Evolutionary conservation across 805 yeast species (phyloP), one percentile per base, ranked within the genome.

Genomic region (Cyberlindnera lachancei): DNA sequence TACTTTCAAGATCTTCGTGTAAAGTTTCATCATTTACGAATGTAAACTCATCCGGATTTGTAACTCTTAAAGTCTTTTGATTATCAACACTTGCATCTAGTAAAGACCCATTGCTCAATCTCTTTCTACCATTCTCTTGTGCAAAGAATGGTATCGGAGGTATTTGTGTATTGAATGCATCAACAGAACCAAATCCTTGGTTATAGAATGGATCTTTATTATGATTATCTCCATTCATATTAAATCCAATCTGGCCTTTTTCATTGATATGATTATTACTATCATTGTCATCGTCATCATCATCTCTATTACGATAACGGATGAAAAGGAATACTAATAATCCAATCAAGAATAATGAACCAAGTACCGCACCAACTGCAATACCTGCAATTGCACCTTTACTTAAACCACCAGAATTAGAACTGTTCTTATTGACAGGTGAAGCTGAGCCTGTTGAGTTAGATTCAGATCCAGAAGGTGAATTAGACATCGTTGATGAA

Each of bases 361-460:
- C 79, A 15, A 52, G 59, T 9, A 73, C 56, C 6, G 61, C 63
- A 18, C 79, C 80, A 24, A 71, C 59, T n/a, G 71, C 79, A 18
- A 74, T 68, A 28, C 80, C 80, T 8, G 76, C 79, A 34, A 73
- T 72, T 15, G 77, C 76, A 13, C 80, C 80, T 21, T 48, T 56
- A 28, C 39, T 42, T 29, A 40, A 22, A 3, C 32, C 35, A 14
- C 31, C 32, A 14, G 42, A 30, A 4, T 18, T 22, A 12, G 26
- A 21, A 7, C 12, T 7, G 25, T 9, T n/a, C 9, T 8, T n/a
- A 3, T 25, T 16, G 14, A 2, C 26, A 27, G 19, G 17, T 23
- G 4, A 30, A 30, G 16, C 30, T 19, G 12, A 47, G 29, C 49
- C 28, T 11, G 48, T 13, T 15, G 34, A 5, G 2, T 13, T 27